Conservation (phyloP, 257 asterid genomes). For the Ajuga chamaepitys region DNA sequence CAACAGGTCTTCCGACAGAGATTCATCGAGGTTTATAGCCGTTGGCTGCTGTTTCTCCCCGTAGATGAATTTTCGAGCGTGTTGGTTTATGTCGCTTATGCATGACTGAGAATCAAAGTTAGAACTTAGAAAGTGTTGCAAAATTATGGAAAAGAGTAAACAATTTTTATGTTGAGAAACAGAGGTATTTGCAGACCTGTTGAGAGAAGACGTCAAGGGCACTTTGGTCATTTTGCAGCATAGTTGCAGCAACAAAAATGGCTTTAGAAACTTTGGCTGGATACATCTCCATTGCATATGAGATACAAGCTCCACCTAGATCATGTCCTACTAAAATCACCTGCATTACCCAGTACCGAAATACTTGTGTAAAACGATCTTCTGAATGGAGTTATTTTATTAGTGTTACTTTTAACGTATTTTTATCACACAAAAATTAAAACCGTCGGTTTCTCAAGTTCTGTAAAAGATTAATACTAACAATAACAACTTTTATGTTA, state of each 20-base stretch:
- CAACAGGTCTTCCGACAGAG: constrained; percentile 39
- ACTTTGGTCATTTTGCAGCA: constrained; percentile 38
- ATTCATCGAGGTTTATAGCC: constrained; percentile 42
- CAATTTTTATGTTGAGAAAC: too few relatives aligned
- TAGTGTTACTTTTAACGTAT: too few relatives aligned
- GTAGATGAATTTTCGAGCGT: constrained; percentile 45
- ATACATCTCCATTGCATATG: constrained; percentile 52
- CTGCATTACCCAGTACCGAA: constrained; percentile 16
- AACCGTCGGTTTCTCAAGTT: too few relatives aligned
- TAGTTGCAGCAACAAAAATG: constrained; percentile 54
- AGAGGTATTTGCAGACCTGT: constrained; percentile 21
- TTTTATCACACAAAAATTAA: too few relatives aligned
- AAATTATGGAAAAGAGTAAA: neutral
- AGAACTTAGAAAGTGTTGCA: neutral
- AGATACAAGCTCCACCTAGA: constrained; percentile 50
- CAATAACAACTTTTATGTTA: too few relatives aligned
- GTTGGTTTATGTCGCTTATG: constrained; percentile 29
- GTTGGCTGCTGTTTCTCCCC: constrained; percentile 48
- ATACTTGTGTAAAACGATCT: too few relatives aligned
- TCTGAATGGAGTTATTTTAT: too few relatives aligned
- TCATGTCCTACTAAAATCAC: constrained; percentile 63
- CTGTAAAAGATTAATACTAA: too few relatives aligned
- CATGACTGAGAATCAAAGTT: constrained; percentile 19
- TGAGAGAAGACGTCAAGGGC: constrained; percentile 46
- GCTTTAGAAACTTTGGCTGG: constrained; percentile 42